These are phyloP conservation scores for Baorangia bicolor DNA, from an alignment of 768 basidiomycete genomes.

Conservation along the genomic window DNA sequence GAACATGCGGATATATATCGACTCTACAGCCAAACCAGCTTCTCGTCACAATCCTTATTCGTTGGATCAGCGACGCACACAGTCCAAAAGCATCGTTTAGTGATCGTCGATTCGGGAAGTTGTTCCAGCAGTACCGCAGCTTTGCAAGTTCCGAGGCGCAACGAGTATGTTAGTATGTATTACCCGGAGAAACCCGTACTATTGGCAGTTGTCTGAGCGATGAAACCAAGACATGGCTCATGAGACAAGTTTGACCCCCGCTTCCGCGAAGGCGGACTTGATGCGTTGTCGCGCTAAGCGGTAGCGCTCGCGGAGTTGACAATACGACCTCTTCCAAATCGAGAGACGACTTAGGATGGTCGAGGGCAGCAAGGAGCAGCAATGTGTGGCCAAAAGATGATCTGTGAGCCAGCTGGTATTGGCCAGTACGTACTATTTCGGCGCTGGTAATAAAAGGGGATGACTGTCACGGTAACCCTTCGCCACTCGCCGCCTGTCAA, in stretches of 20 bases:
- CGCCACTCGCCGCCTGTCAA: background rate
- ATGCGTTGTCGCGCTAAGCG: slow-evolving; percentile 14
- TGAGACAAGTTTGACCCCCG: slow-evolving; percentile 22
- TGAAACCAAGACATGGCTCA: background rate
- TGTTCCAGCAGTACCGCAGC: background rate
- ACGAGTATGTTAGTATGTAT: background rate
- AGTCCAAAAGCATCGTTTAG: background rate
- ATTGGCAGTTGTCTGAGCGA: background rate
- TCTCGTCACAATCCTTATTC: background rate
- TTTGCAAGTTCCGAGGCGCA: background rate
- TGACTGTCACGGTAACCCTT: too few species aligned
- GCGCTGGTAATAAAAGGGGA: background rate
- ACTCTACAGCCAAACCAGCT: background rate
- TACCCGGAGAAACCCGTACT: background rate
- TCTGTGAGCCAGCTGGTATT: background rate
- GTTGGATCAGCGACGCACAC: background rate
- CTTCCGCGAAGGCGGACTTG: slow-evolving; percentile 34
- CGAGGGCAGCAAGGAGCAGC: background rate
- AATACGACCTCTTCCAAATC: slow-evolving; percentile 26
- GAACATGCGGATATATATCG: background rate
- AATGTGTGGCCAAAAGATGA: background rate
- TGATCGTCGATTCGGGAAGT: background rate
- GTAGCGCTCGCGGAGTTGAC: slow-evolving; percentile 34
- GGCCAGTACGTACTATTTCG: background rate
- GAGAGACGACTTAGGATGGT: slow-evolving; percentile 23